Evolutionary conservation across 2,329 filamentous ascomycete genomes (phyloP).

Genomic region (Ophiostoma triangulosporum): DNA sequence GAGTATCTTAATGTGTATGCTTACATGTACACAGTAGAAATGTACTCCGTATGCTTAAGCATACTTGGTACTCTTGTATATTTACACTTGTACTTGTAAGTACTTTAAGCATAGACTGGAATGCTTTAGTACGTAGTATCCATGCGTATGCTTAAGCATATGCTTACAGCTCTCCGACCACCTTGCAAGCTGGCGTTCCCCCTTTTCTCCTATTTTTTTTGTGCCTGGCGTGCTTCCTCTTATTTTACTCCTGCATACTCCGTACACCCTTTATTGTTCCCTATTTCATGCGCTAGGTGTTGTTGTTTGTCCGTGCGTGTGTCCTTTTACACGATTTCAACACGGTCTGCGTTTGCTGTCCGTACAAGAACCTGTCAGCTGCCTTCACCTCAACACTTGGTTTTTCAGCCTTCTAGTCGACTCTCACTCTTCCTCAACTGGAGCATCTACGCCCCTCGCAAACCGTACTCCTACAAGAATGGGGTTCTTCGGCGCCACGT

Average conservation of each 20-base stretch:
- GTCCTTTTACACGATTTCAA: background rate
- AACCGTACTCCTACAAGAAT: constrained; percentile 17
- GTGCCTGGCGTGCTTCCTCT: background rate
- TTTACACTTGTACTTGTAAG: too few relatives aligned
- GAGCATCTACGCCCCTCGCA: background rate
- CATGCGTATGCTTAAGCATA: too few relatives aligned
- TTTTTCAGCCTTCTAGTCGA: background rate
- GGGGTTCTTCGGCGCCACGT: constrained; percentile 23
- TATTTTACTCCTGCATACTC: background rate
- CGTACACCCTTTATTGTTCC: background rate
- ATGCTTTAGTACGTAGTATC: too few relatives aligned
- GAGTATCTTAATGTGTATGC: too few relatives aligned
- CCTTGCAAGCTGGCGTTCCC: too few relatives aligned
- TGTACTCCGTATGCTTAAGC: too few relatives aligned
- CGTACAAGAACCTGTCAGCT: background rate
- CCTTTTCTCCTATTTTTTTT: background rate
- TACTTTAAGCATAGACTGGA: too few relatives aligned
- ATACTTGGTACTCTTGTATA: too few relatives aligned
- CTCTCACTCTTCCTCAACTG: background rate
- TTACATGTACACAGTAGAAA: too few relatives aligned
- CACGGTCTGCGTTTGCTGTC: background rate
- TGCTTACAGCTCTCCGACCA: too few relatives aligned
- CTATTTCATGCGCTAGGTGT: background rate
- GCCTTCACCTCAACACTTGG: background rate
- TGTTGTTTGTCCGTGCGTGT: background rate